Base-by-base conservation (phyloP, 2,329 filamentous ascomycete species). In the Calonectria pseudoreteaudii region DNA sequence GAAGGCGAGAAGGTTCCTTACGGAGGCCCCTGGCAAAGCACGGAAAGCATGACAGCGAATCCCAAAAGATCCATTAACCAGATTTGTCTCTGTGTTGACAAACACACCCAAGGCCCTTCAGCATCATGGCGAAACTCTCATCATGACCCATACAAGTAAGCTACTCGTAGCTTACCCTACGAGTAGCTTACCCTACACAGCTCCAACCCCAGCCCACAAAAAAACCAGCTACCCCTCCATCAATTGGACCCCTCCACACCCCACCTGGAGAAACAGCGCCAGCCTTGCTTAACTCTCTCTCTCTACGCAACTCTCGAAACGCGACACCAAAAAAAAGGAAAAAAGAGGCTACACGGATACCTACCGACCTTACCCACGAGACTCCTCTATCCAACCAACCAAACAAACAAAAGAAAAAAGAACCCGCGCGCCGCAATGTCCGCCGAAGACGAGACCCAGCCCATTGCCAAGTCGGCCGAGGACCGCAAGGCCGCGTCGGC, bases 401-500 rank as follows among this genome's bases (percentile, higher is more conserved):
- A 16, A 31, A 31, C 30, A 31, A 31, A 31, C 4, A 31, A 31
- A 31, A 31, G 30, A 31, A 31, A 31, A 31, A 31, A 31, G 8
- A 31, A 31, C 30, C 38, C 30, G 16, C 18, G 53, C 73, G 88
- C 89, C 36, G 86, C 88, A 58, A 90, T 88, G 74, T 90, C 92
- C 75, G 86, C 89, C 75, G 90, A 92, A 71, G 90, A 92, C 74
- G 90, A 91, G 78, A 74, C 75, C 30, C 84, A 88, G 77, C 84
- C 85, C 41, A 84, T 86, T 71, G 89, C 90, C 80, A 93, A 92
- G 84, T 91, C 90, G 52, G 93, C 93, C 81, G 93, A 95, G 84
- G 93, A 95, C 86, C 92, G 93, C 84, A 95, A 95, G 85, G 93
- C 93, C 58, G 93, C 93, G 50, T 92, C 92, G 9, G 94, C 94